Percentiles rank a stretch among this genome's conserved stretches.
These are phyloP conservation scores for Solanum chacoense DNA, from an alignment of 305 asterid species.

Conservation along the genomic window DNA sequence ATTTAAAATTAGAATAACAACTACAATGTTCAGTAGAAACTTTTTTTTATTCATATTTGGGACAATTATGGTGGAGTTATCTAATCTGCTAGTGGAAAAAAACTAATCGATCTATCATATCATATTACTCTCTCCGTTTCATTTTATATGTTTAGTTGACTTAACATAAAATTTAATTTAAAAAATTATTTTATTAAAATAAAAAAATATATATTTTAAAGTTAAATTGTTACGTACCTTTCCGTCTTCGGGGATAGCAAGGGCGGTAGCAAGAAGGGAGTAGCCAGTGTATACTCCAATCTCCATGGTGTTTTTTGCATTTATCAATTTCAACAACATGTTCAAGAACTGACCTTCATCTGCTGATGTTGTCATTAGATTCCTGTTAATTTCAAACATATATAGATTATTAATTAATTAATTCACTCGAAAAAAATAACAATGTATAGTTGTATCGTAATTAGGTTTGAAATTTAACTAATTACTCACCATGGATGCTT, in stretches of 20 bases:
- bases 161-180: too few species aligned
- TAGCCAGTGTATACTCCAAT: conserved; percentile 91
- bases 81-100: too few species aligned
- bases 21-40: neutral
- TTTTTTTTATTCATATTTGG: too few species aligned
- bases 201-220: too few species aligned
- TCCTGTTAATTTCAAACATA: conserved; percentile 31
- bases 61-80: too few species aligned
- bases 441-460: neutral
- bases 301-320: conserved; percentile 88
- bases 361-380: conserved; percentile 77
- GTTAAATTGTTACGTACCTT: conserved; percentile 30
- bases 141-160: too few species aligned
- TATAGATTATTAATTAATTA: neutral
- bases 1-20: neutral
- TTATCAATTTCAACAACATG: conserved; percentile 81
- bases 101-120: too few species aligned
- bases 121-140: too few species aligned
- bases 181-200: too few species aligned
- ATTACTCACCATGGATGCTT: conserved; percentile 66
- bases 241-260: conserved; percentile 74
- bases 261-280: conserved; percentile 88
- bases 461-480: neutral
- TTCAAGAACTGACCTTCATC: conserved; percentile 85
- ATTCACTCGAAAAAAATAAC: neutral